Evolutionary conservation across 768 basidiomycete genomes (phyloP), one percentile per base, ranked within the genome.

Genomic region (Suillus sp.): DNA sequence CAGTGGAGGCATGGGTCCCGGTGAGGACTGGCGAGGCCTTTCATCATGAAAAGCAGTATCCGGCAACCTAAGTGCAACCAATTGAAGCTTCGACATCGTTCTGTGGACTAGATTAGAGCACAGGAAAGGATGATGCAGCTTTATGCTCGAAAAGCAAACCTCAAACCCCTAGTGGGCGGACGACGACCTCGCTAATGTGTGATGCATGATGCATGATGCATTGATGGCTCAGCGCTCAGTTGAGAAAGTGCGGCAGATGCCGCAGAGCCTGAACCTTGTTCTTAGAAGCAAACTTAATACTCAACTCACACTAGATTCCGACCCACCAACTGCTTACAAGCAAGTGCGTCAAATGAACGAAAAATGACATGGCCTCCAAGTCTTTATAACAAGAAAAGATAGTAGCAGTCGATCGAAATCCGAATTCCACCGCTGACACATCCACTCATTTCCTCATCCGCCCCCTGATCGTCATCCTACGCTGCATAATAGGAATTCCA

Each of bases 381-480:
- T 53, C 1, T 53, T 53, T 32, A 53, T 11, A 32, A 34, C 11
- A 13, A 30, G 4, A 37, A 58, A 27, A 55, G 25, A 55, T 56
- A 32, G n/a, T 37, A 55, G 34, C 22, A 56, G 1, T 59, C 20
- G n/a, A 42, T 35, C 38, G 25, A 50, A 50, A 42, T 51, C 27
- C n/a, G 32, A 20, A 61, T 10, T 38, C 34, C 20, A 34, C 20
- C 32, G 6, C 51, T 53, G 20, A 20, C 20, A 32, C 22, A 37
- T 37, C 22, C 35, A 16, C 25, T 57, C 55, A 40, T 48, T 67
- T 71, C 63, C 54, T 71, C 55, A 65, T 63, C 42, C 68, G 67
- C 18, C 68, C 74, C 16, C 67, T 68, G 59, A 74, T 69, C 35
- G 74, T 74, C 74, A 67, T 69, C 51, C 67, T 50, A 57, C 74